These are phyloP conservation scores for Camellia granthamiana DNA, from an alignment of 148 eudicot genomes.

Conservation along the genomic window DNA sequence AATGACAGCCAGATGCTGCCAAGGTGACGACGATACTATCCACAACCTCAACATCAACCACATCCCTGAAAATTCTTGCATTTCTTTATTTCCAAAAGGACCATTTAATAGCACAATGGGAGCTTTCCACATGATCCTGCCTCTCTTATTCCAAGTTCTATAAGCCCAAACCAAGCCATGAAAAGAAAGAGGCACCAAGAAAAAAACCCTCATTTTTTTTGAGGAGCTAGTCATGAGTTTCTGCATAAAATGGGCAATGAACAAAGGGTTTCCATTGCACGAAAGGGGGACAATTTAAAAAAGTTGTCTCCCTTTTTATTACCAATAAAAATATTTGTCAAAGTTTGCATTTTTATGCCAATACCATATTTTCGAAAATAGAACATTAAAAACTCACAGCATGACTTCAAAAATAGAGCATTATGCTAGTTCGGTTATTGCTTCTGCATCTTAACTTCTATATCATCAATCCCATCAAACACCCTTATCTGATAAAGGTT, in stretches of 20 bases:
- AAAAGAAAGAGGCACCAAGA: constrained; percentile 3
- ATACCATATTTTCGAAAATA: neutral
- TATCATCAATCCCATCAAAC: neutral
- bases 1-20: neutral
- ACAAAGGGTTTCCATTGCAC: neutral
- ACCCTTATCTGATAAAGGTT: neutral
- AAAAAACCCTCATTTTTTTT: neutral
- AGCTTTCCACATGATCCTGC: neutral
- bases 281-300: neutral
- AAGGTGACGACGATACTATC: neutral
- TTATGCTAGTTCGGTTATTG: neutral
- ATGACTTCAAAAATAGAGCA: neutral
- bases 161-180: constrained; percentile 1
- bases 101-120: neutral
- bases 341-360: neutral
- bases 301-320: constrained; percentile 4
- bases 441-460: constrained; percentile 8
- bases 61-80: neutral
- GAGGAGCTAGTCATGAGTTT: neutral
- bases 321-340: neutral
- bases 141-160: neutral
- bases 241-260: constrained; percentile 1
- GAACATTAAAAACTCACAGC: neutral
- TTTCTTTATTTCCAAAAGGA: neutral
- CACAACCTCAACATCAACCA: neutral